Evolutionary conservation across 148 eudicot species (phyloP), one percentile per base, ranked within the genome.

Genomic region (Euryodendron excelsum): DNA sequence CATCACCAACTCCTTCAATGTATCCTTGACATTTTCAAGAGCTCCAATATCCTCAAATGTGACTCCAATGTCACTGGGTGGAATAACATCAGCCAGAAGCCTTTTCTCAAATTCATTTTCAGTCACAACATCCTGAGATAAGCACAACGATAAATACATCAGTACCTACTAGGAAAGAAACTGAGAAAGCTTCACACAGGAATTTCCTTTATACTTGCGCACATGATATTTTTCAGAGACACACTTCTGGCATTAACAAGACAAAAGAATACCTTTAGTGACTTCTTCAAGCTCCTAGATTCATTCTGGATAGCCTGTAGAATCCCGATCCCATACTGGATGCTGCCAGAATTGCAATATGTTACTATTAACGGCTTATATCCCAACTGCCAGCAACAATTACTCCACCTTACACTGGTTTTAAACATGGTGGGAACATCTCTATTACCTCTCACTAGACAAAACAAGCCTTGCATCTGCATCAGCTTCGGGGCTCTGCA

Each of bases 31-130:
- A 80, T 92, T 94, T 89, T 94, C 97, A 66, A 94, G 92, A 25
- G 98, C 98, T 76, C 98, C 98, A 78, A 94, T 94, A 81, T 94
- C 97, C 81, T 94, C 94, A 90, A 94, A 94, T 25, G 97, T 91
- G 41, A 94, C 97, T 75, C 98, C 97, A 83, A 94, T 94, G 78
- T 94, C 98, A 85, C 76, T 90, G 70, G 98, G 97, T 12, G 98
- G 98, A 61, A 94, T 92, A 50, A 94, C 97, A 84, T 94, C 98
- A 53, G 84, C 91, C 18, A 87, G 81, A 61, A 94, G 98, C 70
- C 89, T 86, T 80, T 92, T 94, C 86, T 94, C 97, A 78, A 94
- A 94, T 39, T 94, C 98, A 85, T 94, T 94, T 81, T 94, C 98
- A 33, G 98, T 90, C 78, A 83, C 94, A 80, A 94, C 90, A 85